Percentiles rank a stretch among this genome's conserved stretches.
phyloP scores from a whole-genome alignment of 176 grass and related monocot genomes.

The Calamus simplicifolius region DNA sequence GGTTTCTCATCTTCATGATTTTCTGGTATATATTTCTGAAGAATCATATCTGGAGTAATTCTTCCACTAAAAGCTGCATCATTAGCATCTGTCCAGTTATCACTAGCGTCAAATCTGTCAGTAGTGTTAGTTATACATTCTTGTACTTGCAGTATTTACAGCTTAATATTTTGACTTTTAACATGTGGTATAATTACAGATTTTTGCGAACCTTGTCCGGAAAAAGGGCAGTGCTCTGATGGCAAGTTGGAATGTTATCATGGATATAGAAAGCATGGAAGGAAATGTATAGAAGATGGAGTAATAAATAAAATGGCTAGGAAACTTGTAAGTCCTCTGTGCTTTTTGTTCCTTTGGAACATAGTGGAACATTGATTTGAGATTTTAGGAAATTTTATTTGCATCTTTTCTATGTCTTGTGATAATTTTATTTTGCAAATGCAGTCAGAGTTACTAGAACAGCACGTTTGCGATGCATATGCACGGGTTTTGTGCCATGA shows the following conservation, averaged over 20 bases:
- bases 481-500: constrained; percentile 60
- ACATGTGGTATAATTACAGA: constrained; percentile 23
- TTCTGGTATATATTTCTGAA: too few species aligned
- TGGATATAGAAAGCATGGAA: constrained; percentile 60
- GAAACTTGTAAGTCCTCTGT: constrained; percentile 42
- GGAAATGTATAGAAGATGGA: constrained; percentile 65
- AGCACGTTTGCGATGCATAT: constrained; percentile 37
- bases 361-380: neutral
- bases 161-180: neutral
- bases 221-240: constrained; percentile 40
- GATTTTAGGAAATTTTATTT: neutral
- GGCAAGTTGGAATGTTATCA: constrained; percentile 52
- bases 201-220: constrained; percentile 64
- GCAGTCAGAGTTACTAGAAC: constrained; percentile 59
- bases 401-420: too few species aligned
- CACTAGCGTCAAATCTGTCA: too few species aligned
- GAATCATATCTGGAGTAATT: too few species aligned
- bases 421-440: constrained; percentile 3
- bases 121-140: neutral
- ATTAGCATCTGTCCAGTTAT: too few species aligned
- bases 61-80: too few species aligned
- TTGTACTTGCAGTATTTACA: neutral
- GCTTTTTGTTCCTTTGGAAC: neutral
- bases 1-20: too few species aligned
- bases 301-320: constrained; percentile 41